Conservation (phyloP, 2,329 filamentous ascomycete genomes). For the Colletotrichum tamarilloi region DNA sequence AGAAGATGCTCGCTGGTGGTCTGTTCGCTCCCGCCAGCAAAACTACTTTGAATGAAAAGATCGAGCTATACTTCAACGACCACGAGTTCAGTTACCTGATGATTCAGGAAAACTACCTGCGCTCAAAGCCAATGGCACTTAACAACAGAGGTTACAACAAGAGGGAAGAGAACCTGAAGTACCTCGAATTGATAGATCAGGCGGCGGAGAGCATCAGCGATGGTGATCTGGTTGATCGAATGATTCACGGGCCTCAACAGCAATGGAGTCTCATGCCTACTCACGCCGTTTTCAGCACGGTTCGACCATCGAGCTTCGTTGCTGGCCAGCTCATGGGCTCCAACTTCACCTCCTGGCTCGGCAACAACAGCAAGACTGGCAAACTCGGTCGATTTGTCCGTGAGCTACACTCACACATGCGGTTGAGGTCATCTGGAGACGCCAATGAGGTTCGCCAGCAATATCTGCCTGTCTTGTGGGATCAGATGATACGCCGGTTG, state of each 20-base stretch:
- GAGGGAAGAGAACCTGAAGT: conserved; percentile 80
- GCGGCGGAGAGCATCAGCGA: conserved; percentile 97
- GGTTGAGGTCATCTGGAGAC: conserved; percentile 88
- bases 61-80: conserved; percentile 98
- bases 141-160: conserved; percentile 67
- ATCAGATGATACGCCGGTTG: conserved; percentile 79
- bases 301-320: conserved; percentile 88
- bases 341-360: conserved; percentile 90
- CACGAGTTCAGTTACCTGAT: conserved; percentile 98
- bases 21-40: conserved; percentile 88
- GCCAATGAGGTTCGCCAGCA: conserved; percentile 94
- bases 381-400: conserved; percentile 85
- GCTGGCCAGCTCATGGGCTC: conserved; percentile 81
- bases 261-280: conserved; percentile 99
- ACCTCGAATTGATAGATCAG: conserved; percentile 86
- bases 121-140: conserved; percentile 78
- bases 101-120: conserved; percentile 98
- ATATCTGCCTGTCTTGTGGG: conserved; percentile 91
- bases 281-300: conserved; percentile 95
- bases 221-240: conserved; percentile 93
- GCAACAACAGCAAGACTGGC: conserved; percentile 90
- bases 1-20: conserved; percentile 89
- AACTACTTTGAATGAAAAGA: conserved; percentile 93
- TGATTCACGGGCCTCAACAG: conserved; percentile 98
- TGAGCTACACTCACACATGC: conserved; percentile 98